These are phyloP conservation scores for Leishmania braziliensis DNA, from an alignment of 208 protist species.

Conservation along the genomic window DNA sequence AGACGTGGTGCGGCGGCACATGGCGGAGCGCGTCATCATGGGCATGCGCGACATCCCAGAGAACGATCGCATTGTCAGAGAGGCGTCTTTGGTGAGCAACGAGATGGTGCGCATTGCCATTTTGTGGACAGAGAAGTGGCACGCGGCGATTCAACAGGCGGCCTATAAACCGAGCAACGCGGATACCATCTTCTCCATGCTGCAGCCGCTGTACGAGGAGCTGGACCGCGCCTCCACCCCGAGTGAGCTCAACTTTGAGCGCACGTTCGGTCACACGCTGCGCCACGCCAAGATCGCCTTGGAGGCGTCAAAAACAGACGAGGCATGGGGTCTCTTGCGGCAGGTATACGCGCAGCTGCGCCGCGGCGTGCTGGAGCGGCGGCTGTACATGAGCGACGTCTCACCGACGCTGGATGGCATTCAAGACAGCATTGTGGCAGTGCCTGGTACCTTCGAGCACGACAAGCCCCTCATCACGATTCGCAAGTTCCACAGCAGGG, in stretches of 20 bases:
- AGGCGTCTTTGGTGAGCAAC: constrained; percentile 97
- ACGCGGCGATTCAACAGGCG: constrained; percentile 96
- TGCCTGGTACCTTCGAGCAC: constrained; percentile 97
- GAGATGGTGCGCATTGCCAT: constrained; percentile 99
- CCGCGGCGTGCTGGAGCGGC: constrained; percentile 72
- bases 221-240: constrained; percentile 92
- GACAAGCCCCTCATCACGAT: constrained; percentile 94
- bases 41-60: constrained; percentile 68
- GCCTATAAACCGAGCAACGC: constrained; percentile 95
- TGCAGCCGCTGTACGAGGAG: constrained; percentile 96
- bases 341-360: constrained; percentile 86
- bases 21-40: constrained; percentile 83
- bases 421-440: constrained; percentile 95
- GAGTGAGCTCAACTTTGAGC: constrained; percentile 95
- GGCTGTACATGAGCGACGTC: constrained; percentile 83
- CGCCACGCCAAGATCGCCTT: constrained; percentile 60
- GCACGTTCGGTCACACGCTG: constrained; percentile 71
- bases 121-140: constrained; percentile 96
- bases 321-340: constrained; percentile 79
- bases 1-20: constrained; percentile 65
- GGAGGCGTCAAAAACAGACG: constrained; percentile 53
- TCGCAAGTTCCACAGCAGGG: constrained; percentile 87
- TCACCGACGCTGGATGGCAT: constrained; percentile 95
- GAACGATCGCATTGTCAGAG: constrained; percentile 85
- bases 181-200: constrained; percentile 85